Evolutionary conservation across 2,329 filamentous ascomycete species (phyloP), one percentile per base, ranked within the genome.

Genomic region (Fusarium duplospermum): DNA sequence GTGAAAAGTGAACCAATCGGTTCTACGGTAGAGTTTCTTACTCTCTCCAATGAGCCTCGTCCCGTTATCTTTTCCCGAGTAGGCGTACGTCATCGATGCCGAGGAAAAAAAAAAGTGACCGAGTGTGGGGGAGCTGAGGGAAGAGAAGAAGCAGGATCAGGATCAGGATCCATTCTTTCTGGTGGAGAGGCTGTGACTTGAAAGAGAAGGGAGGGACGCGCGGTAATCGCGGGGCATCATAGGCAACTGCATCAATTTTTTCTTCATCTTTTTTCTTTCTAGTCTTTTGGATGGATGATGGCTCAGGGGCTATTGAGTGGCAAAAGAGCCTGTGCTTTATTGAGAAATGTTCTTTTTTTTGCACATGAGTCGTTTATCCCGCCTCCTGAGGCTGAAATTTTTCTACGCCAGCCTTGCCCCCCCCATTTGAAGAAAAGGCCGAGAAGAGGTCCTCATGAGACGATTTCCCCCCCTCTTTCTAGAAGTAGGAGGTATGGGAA

Each of bases 221-320:
- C 72, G 72, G 72, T 72, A 67, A 74, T 74, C 72, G 71, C 71
- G 68, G 58, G 74, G 54, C 57, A 33, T 59, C 20, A 16, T 31
- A 62, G 58, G 13, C 42, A 45, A 63, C 42, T 33, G 31, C 33
- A 27, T 58, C n/a, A 22, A 29, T 20, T 22, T 58, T 29, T 71
- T 20, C 50, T 38, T 27, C 10, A 20, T 50, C 35, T 27, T 45
- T 35, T 42, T 18, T 4, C 13, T 18, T 27, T 27, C 27, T 33
- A 36, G 62, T 52, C 56, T 57, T 69, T 59, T 42, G 40, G n/a
- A 40, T 45, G 59, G 38, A 40, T 52, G 24, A 38, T 64, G 52
- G 61, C 42, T 72, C 58, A 72, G 71, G 71, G 71, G 71, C 52
- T 52, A 52, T 52, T 20, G 24, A 47, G 71, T 72, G 71, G 71